Evolutionary conservation across 2,329 filamentous ascomycete genomes (phyloP).

Genomic region (Raffaelea albimanens): DNA sequence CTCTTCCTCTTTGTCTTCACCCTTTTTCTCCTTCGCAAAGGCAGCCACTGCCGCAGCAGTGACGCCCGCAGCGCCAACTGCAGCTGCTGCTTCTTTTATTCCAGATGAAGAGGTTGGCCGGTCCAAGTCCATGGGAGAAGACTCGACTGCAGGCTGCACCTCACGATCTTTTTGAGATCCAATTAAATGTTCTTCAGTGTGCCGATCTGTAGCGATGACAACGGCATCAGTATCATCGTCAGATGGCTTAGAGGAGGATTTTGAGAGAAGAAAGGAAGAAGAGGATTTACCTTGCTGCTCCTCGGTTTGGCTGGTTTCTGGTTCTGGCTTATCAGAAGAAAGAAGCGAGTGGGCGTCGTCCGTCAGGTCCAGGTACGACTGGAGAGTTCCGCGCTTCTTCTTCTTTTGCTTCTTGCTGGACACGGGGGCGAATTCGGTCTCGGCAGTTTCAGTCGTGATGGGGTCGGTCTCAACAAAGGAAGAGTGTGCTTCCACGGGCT

Average conservation of each 20-base stretch:
- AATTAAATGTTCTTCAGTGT: no score
- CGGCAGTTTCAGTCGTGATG: neutral
- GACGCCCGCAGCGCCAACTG: neutral
- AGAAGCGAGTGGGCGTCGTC: constrained; percentile 1
- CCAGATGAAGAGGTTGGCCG: constrained; percentile 4
- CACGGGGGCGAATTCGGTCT: neutral
- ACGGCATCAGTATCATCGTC: no score
- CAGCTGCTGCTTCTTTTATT: neutral
- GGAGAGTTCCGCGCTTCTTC: constrained; percentile 1
- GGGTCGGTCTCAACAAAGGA: no score
- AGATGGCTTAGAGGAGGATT: no score
- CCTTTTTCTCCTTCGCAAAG: neutral
- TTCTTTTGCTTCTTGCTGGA: constrained; percentile 1
- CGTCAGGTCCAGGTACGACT: constrained; percentile 1
- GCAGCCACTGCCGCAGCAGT: neutral
- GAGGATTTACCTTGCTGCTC: constrained; percentile 12
- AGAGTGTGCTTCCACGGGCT: neutral
- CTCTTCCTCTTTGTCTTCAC: neutral
- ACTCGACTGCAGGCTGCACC: constrained; percentile 1
- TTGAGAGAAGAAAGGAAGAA: no score
- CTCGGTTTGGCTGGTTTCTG: constrained; percentile 24
- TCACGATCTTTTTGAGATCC: no score
- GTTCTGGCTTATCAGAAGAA: neutral
- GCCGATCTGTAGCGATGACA: no score
- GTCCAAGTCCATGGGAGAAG: constrained; percentile 6